Percentiles rank a stretch among this genome's conserved stretches.
These are phyloP conservation scores for Auricularia auricula-judae DNA, from an alignment of 768 basidiomycete species.

Conservation along the genomic window DNA sequence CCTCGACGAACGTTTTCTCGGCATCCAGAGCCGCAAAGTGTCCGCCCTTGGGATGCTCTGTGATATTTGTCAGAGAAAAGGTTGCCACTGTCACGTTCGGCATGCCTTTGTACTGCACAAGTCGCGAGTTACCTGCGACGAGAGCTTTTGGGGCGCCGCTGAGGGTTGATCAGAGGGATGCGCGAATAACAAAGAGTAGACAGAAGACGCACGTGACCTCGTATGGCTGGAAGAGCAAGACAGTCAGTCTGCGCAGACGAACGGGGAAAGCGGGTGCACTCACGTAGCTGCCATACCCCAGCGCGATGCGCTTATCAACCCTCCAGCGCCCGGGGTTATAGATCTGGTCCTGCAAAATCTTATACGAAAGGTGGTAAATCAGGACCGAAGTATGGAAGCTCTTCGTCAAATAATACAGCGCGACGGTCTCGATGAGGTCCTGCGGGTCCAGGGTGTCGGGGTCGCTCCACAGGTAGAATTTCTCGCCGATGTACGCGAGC, in stretches of 20 bases:
- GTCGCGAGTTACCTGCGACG: background rate
- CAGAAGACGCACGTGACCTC: background rate
- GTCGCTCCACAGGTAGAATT: conserved; percentile 13
- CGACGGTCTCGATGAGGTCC: conserved; percentile 12
- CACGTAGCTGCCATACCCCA: conserved; percentile 10
- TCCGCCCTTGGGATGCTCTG: conserved; percentile 4
- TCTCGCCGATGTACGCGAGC: conserved; percentile 13
- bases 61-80: background rate
- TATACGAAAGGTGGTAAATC: conserved; percentile 9
- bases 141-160: background rate
- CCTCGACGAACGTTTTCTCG: conserved; percentile 8
- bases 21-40: conserved; percentile 13
- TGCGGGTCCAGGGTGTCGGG: conserved; percentile 6
- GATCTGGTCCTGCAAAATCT: conserved; percentile 2
- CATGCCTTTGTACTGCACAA: background rate
- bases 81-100: background rate
- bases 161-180: too few species aligned
- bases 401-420: conserved; percentile 11
- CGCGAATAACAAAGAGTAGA: too few species aligned
- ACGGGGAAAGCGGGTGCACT: background rate
- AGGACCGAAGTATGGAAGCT: conserved; percentile 11
- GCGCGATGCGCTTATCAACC: background rate
- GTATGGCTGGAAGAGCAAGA: background rate
- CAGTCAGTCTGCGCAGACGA: background rate
- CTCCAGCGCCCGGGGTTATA: conserved; percentile 5